phyloP scores from a whole-genome alignment of 2,329 filamentous ascomycete genomes.

The Penicillium polonicum region DNA sequence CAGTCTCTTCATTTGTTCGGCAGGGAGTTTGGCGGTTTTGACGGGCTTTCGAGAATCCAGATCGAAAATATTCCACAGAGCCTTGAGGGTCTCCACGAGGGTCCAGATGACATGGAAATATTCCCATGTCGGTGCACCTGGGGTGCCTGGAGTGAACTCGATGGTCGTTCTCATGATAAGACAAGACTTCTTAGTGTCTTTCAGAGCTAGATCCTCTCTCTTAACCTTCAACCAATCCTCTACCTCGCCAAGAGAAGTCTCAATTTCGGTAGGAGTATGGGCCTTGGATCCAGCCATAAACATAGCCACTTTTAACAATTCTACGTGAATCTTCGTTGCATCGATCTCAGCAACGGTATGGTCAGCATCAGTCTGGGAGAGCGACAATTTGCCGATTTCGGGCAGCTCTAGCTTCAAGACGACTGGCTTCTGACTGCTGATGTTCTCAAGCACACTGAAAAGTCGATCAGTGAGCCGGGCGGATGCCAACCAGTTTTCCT shows the following conservation, averaged over 20 bases:
- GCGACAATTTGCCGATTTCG: conserved; percentile 25
- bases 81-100: conserved; percentile 44
- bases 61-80: conserved; percentile 35
- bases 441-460: conserved; percentile 35
- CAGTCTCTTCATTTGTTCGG: conserved; percentile 35
- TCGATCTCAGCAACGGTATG: conserved; percentile 39
- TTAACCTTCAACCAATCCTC: conserved; percentile 35
- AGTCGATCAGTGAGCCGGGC: conserved; percentile 36
- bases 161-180: conserved; percentile 28
- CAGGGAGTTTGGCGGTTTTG: conserved; percentile 34
- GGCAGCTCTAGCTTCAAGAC: conserved; percentile 29
- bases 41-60: conserved; percentile 33
- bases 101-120: conserved; percentile 42
- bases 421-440: conserved; percentile 35
- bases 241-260: conserved; percentile 28
- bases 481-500: conserved; percentile 40
- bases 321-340: conserved; percentile 33
- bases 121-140: conserved; percentile 41
- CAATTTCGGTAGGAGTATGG: conserved; percentile 30
- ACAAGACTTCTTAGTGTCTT: conserved; percentile 20
- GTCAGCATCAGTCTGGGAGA: conserved; percentile 29
- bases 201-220: conserved; percentile 22
- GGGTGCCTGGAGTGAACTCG: conserved; percentile 23
- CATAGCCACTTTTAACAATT: conserved; percentile 35
- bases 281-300: conserved; percentile 37